Base-by-base conservation (phyloP, 345 rosid species). In the Cochlearia excelsa region DNA sequence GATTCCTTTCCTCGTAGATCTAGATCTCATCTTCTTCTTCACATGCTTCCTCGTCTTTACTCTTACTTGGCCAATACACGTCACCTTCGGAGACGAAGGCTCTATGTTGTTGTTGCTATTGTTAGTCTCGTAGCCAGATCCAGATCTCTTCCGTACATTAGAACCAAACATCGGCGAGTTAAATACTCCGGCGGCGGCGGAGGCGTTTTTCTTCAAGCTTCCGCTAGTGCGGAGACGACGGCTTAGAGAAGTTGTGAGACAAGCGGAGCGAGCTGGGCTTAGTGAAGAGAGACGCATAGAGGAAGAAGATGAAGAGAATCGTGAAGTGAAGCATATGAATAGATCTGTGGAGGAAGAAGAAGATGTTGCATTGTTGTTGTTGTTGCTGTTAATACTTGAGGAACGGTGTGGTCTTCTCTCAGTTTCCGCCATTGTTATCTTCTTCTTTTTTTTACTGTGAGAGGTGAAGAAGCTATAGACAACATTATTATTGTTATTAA, bases 41-140 rank as follows among this genome's bases (percentile, higher is more conserved):
- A 84, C 87, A 42, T 91, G 95, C 67, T 88, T 91, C 81, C 90
- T 92, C 8, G 98, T 86, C 79, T 92, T 92, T 3, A 92, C 98
- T 33, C 98, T 73, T n/a, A 92, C 98, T 49, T 88, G 98, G 5
- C 98, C 98, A n/a, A 92, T 88, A 46, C 98, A 92, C 39, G 98
- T 88, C 11, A 92, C 98, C 65, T 92, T 92, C 0, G 98, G 98
- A 16, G 98, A 92, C 62, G 95, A 80, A 0, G 98, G 98, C 62
- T 92, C 95, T 1, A 64, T 58, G 34, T 56, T 68, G 9, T 3
- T 51, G 9, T 69, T 69, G 26, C 64, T 58, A 28, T 63, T 67
- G 9, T 2, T 51, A 11, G 61, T 69, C 39, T 70, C 60, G 54
- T 23, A 63, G 1, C 86, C 98, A 61, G 82, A 86, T 43, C 75